Evolutionary conservation across 2,329 filamentous ascomycete species (phyloP), one percentile per base, ranked within the genome.

Genomic region (Cladosporium austrohemisphaericum): DNA sequence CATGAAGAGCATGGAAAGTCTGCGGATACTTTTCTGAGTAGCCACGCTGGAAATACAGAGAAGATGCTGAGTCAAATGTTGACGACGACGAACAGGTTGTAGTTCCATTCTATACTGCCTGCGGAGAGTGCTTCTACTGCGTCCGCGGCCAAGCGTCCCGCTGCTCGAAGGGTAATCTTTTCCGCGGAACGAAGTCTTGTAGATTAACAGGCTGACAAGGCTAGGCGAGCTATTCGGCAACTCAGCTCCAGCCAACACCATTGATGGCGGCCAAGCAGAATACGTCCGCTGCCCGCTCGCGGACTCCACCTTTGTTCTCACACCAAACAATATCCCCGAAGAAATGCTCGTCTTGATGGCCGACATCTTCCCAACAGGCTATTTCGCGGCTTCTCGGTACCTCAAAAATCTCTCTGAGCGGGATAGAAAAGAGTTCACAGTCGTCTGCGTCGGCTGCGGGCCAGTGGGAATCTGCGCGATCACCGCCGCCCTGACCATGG

Each of bases 341-440:
- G 79, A 86, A 55, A 82, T 82, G 28, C 75, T 94, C 41, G 82
- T 94, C 5, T 77, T 95, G 20, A 95, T 95, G 90, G 89, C 88
- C 13, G 90, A 95, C 64, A 94, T 95, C 60, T 95, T 93, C 68
- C 90, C 90, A 23, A 78, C 75, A 0, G 87, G 91, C 6, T 95
- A 82, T 70, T 95, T 91, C 59, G 90, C 88, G 5, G 87, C 87
- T 4, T 77, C 78, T 50, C 93, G 89, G 61, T 91, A 83, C 5
- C 85, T 95, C 66, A 79, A 80, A 50, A 71, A 84, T 61, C 75
- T 84, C 31, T 74, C 70, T 11, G 60, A 63, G 11, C 76, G 81
- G 53, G 75, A 83, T 49, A 78, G 84, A 44, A 68, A 75, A 14
- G 79, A 88, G 38, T 80, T 83, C 52, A 87, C 84, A 0, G 83